Conservation (phyloP, 2,329 filamentous ascomycete species). For the Rutstroemia sp. region DNA sequence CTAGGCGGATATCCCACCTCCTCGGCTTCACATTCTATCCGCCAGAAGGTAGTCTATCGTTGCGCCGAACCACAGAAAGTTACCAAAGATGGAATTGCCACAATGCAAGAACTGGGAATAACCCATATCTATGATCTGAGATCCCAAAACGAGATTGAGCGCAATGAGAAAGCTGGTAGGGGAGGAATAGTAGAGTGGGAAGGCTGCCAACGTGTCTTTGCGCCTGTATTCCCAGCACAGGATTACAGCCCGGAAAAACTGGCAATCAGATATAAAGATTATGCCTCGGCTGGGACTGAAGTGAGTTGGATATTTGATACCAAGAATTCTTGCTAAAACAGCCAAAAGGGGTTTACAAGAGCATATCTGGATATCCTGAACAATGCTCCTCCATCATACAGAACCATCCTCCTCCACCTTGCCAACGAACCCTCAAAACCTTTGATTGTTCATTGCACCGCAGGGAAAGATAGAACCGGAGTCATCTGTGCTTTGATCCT, state of each 20-base stretch:
- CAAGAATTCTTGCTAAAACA: constrained; percentile 2
- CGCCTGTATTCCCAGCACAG: constrained; percentile 55
- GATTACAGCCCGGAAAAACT: constrained; percentile 57
- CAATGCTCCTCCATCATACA: constrained; percentile 44
- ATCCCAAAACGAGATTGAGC: constrained; percentile 50
- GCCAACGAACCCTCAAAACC: constrained; percentile 36
- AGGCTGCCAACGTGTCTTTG: constrained; percentile 48
- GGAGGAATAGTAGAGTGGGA: constrained; percentile 39
- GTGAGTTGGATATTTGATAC: background rate
- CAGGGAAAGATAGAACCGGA: constrained; percentile 72
- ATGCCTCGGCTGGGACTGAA: constrained; percentile 41
- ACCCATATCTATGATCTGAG: constrained; percentile 62
- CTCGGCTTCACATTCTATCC: constrained; percentile 36
- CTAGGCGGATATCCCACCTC: constrained; percentile 48
- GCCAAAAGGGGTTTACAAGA: constrained; percentile 47
- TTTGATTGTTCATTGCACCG: constrained; percentile 65
- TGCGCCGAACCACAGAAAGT: constrained; percentile 58
- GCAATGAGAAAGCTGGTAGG: constrained; percentile 30
- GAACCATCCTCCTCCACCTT: constrained; percentile 39
- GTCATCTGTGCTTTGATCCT: constrained; percentile 61
- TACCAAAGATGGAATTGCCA: constrained; percentile 43
- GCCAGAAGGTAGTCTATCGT: constrained; percentile 53
- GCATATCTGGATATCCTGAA: constrained; percentile 57
- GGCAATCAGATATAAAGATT: constrained; percentile 52
- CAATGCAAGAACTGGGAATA: constrained; percentile 50